These are phyloP conservation scores for Crithidia bombi DNA, from an alignment of 208 protist species.

Conservation along the genomic window DNA sequence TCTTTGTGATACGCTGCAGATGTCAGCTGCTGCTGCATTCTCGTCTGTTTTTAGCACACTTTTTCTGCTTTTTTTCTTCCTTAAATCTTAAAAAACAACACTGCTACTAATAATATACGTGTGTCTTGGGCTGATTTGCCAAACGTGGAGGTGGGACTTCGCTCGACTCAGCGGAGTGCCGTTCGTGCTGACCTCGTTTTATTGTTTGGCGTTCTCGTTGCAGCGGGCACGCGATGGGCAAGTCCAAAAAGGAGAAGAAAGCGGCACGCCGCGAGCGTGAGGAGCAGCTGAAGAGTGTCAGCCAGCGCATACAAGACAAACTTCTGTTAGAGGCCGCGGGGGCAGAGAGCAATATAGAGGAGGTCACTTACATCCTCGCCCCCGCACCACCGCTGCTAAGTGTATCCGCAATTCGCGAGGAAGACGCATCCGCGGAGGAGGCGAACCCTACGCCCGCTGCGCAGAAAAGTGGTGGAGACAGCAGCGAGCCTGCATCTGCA, in stretches of 20 bases:
- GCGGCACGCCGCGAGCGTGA: conserved; percentile 45
- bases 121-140: too few species aligned
- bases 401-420: conserved; percentile 9
- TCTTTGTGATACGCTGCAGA: too few species aligned
- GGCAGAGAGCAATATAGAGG: conserved; percentile 29
- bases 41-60: too few species aligned
- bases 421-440: conserved; percentile 1
- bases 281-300: conserved; percentile 48
- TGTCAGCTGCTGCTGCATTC: too few species aligned
- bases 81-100: too few species aligned
- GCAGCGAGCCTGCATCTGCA: neutral
- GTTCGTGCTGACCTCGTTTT: too few species aligned
- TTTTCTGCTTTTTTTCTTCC: too few species aligned
- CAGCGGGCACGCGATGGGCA: conserved; percentile 5
- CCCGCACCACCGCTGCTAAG: conserved; percentile 20
- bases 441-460: conserved; percentile 3
- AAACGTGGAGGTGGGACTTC: too few species aligned
- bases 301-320: conserved; percentile 44
- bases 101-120: too few species aligned
- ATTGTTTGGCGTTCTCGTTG: too few species aligned
- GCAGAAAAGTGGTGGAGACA: too few species aligned
- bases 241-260: conserved; percentile 51
- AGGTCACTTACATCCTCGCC: conserved; percentile 58
- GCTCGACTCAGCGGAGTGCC: too few species aligned
- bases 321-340: conserved; percentile 30